These are phyloP conservation scores for Pugionium dolabratum DNA, from an alignment of 345 rosid genomes.

Conservation along the genomic window DNA sequence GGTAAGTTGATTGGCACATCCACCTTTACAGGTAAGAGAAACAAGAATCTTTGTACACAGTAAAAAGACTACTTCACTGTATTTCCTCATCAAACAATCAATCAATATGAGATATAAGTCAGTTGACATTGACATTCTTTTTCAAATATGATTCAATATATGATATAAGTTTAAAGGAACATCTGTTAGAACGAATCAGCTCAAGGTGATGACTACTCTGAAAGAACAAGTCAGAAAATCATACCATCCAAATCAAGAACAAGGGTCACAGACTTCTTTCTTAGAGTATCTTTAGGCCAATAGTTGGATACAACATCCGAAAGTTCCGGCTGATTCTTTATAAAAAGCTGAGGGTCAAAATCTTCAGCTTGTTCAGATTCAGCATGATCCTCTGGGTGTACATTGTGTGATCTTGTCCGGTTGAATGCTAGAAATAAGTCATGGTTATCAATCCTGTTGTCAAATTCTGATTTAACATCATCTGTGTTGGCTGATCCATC, in stretches of 20 bases:
- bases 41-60: background rate
- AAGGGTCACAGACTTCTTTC: constrained; percentile 66
- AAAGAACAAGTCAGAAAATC: constrained; percentile 19
- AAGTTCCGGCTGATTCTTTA: constrained; percentile 77
- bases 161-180: background rate
- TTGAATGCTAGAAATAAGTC: constrained; percentile 63
- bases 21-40: background rate
- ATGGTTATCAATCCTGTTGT: constrained; percentile 47
- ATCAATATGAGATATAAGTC: background rate
- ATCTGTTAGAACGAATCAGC: background rate
- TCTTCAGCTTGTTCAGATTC: constrained; percentile 60
- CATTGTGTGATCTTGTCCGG: constrained; percentile 55
- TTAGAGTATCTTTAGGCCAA: constrained; percentile 53
- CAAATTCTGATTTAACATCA: constrained; percentile 52
- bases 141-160: background rate
- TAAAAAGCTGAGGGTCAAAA: constrained; percentile 77
- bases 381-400: constrained; percentile 53
- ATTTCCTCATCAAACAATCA: constrained; percentile 1
- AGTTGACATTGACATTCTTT: background rate
- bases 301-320: constrained; percentile 68
- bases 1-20: constrained; percentile 6
- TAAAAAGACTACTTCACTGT: background rate
- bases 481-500: constrained; percentile 51
- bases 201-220: background rate
- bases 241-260: constrained; percentile 98